Base-by-base conservation (phyloP, 1,284 basidiomycete genomes). In the Sphagnurus paluster region DNA sequence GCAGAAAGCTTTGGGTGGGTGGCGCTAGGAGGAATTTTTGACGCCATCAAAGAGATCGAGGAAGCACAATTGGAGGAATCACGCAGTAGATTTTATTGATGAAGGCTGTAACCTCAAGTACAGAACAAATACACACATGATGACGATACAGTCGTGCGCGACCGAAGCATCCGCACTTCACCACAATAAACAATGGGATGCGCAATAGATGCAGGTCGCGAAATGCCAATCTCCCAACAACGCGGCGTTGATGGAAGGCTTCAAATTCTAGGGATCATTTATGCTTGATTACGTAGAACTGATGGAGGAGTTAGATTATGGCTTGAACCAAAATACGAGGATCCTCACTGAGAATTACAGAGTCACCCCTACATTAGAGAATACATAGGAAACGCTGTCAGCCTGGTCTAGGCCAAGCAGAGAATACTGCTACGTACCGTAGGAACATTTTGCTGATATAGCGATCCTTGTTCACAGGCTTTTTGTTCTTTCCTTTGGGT, bases 371-470 rank as follows among this genome's bases (percentile, higher is more conserved):
- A 56, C 0, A 25, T n/a, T n/a, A n/a, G n/a, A n/a, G n/a, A n/a
- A n/a, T n/a, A n/a, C n/a, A n/a, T n/a, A n/a, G n/a, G n/a, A n/a
- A n/a, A n/a, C n/a, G n/a, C n/a, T n/a, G n/a, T n/a, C n/a, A n/a
- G n/a, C n/a, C n/a, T n/a, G n/a, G n/a, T n/a, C 44, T 50, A 44
- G 23, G 42, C 50, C 46, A 52, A 44, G 13, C 43, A n/a, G 30
- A 35, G 21, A 20, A 32, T 23, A 36, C 6, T 25, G 34, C 2
- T 11, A 65, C 82, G 45, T 59, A 90, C 90, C 90, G 79, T 49
- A 93, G 66, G 67, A 93, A 93, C 87, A 98, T 97, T 72, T 96
- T 99, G 72, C 93, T 97, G 66, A 99, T 97, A 75, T 99, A 99
- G 34, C 97, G 82, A 72, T 99, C 94, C 72, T 97, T 98, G 77